Percentiles rank a stretch among this genome's conserved stretches.
These are phyloP conservation scores for Plasmodium yoelii DNA, from an alignment of 169 alveolate genomes.

Conservation along the genomic window DNA sequence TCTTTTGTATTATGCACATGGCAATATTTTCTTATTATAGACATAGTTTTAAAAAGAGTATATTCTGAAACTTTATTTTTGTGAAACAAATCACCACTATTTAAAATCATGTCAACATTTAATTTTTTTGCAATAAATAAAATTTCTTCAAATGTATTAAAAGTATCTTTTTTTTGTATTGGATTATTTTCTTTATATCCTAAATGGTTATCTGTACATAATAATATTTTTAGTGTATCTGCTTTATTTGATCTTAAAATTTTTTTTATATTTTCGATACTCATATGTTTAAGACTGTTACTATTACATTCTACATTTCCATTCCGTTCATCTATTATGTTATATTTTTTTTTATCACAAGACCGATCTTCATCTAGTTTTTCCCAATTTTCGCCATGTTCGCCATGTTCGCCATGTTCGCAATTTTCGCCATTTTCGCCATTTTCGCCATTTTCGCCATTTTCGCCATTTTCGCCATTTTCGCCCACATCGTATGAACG, in stretches of 20 bases:
- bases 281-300: neutral
- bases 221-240: conserved; percentile 88
- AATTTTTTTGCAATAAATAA: conserved; percentile 89
- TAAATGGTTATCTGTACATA: conserved; percentile 96
- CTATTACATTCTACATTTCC: no score
- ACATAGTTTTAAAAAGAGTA: conserved; percentile 58
- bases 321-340: conserved; percentile 7
- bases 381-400: no score
- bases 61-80: conserved; percentile 92
- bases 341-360: conserved; percentile 7
- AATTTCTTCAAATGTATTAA: conserved; percentile 95
- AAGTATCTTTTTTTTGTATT: conserved; percentile 91
- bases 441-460: no score
- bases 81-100: conserved; percentile 97
- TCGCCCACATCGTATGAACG: no score
- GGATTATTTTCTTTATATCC: conserved; percentile 95
- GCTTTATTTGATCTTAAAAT: conserved; percentile 51
- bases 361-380: no score
- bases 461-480: neutral
- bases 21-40: conserved; percentile 46
- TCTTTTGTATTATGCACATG: conserved; percentile 1
- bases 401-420: no score
- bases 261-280: conserved; percentile 4
- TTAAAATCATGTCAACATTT: conserved; percentile 92
- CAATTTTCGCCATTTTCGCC: no score